Percentiles rank a stretch among this genome's conserved stretches.
Evolutionary conservation across 306 rosid species (phyloP).

Genomic region (Malus fusca): DNA sequence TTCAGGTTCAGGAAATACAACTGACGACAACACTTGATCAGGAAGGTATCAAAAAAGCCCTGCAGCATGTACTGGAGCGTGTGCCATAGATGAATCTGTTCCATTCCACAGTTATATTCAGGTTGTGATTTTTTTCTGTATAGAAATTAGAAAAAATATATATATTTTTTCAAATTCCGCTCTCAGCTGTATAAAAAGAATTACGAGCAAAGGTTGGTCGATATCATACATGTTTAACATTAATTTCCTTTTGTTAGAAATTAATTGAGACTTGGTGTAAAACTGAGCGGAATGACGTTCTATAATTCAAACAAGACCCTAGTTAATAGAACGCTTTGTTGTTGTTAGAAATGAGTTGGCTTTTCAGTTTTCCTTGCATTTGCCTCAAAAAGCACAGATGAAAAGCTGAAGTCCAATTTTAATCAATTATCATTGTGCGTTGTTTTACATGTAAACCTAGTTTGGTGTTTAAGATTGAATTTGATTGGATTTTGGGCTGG

Average conservation of each 20-base stretch:
- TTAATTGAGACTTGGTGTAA: background rate
- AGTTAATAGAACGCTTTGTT: no score
- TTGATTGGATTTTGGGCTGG: background rate
- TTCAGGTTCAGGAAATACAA: conserved; percentile 84
- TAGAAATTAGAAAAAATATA: background rate
- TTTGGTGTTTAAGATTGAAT: no score
- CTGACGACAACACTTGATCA: conserved; percentile 83
- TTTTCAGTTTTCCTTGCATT: background rate
- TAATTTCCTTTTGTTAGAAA: background rate
- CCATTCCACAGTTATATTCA: background rate
- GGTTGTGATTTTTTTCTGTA: conserved; percentile 10
- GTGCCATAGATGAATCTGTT: conserved; percentile 39
- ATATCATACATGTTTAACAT: background rate
- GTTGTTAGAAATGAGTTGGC: background rate
- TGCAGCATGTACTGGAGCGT: conserved; percentile 86
- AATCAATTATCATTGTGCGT: no score
- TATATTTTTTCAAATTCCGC: background rate
- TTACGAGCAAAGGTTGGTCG: background rate
- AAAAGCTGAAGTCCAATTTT: no score
- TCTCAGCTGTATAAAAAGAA: background rate
- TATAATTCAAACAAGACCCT: no score
- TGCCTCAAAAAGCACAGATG: background rate
- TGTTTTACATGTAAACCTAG: no score
- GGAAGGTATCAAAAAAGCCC: conserved; percentile 79
- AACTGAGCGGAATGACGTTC: no score